Base-by-base conservation (phyloP, 345 rosid genomes). In the Eucalyptus erythrocorys region DNA sequence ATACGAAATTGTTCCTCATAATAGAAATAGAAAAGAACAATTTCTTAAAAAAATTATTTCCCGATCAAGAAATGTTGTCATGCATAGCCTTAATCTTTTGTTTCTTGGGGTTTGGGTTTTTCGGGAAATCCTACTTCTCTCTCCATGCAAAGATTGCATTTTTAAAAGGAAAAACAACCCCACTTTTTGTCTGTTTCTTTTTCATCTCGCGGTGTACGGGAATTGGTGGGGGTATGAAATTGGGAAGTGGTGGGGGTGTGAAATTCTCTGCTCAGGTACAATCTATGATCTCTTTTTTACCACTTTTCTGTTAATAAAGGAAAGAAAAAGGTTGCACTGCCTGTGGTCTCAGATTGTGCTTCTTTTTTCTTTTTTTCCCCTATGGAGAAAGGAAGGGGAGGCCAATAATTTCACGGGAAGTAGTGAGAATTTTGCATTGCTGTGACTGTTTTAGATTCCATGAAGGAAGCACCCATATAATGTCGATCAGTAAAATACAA, bases 31-130 rank as follows among this genome's bases (percentile, higher is more conserved):
- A n/a, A n/a, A n/a, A n/a, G n/a, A n/a, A n/a, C n/a, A n/a, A n/a
- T 50, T 86, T 88, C 88, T 71, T 88, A 61, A 86, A 87, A n/a
- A n/a, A n/a, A n/a, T n/a, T n/a, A n/a, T n/a, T n/a, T n/a, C n/a
- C n/a, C n/a, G n/a, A n/a, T n/a, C n/a, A n/a, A n/a, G n/a, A n/a
- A n/a, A n/a, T n/a, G n/a, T n/a, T n/a, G n/a, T n/a, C n/a, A n/a
- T n/a, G n/a, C n/a, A n/a, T n/a, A n/a, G n/a, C n/a, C n/a, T n/a
- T 86, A 85, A 87, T 89, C 89, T 82, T 86, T 88, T 90, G 94
- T 92, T 94, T 90, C 94, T 95, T 95, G 97, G 97, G 91, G 86
- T 90, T 93, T 91, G 96, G 91, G 88, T 32, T 30, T 45, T 71
- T 32, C 51, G 89, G 88, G 90, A 90, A 90, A 88, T 89, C 88